A percentile compares a stretch with the other conserved stretches of the same genome.
Conservation (phyloP, 192 early-diverging fungal species). For the Mortierella alpina region DNA sequence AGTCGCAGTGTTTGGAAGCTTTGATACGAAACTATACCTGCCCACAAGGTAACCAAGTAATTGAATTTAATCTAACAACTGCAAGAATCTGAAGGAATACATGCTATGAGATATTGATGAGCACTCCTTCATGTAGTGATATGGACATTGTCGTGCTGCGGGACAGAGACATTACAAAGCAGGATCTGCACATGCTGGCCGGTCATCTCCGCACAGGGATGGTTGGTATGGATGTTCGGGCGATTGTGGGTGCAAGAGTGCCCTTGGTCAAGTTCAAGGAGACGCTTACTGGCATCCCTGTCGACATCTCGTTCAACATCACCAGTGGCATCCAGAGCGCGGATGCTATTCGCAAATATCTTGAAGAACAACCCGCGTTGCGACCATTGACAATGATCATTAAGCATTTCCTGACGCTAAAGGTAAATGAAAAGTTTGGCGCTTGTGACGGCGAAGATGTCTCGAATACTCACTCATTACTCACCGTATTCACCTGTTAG, state of each 20-base stretch:
- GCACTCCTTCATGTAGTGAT: conserved; percentile 13
- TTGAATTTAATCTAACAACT: conserved; percentile 14
- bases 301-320: conserved; percentile 91
- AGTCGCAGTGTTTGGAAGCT: conserved; percentile 87
- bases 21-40: conserved; percentile 86
- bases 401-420: conserved; percentile 86
- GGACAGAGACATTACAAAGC: background rate
- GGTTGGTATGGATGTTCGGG: conserved; percentile 60
- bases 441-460: background rate
- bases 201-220: conserved; percentile 49
- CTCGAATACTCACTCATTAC: background rate
- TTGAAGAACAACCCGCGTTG: conserved; percentile 68
- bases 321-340: conserved; percentile 73
- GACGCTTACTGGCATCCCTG: conserved; percentile 71
- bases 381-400: conserved; percentile 80
- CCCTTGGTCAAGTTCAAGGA: conserved; percentile 94
- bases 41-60: conserved; percentile 81
- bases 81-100: background rate
- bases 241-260: conserved; percentile 72
- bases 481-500: background rate
- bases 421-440: conserved; percentile 26
- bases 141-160: conserved; percentile 20
- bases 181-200: conserved; percentile 3
- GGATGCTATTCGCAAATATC: conserved; percentile 63
- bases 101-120: background rate